phyloP scores from a whole-genome alignment of 345 rosid genomes.

The Rhizophora mangle region DNA sequence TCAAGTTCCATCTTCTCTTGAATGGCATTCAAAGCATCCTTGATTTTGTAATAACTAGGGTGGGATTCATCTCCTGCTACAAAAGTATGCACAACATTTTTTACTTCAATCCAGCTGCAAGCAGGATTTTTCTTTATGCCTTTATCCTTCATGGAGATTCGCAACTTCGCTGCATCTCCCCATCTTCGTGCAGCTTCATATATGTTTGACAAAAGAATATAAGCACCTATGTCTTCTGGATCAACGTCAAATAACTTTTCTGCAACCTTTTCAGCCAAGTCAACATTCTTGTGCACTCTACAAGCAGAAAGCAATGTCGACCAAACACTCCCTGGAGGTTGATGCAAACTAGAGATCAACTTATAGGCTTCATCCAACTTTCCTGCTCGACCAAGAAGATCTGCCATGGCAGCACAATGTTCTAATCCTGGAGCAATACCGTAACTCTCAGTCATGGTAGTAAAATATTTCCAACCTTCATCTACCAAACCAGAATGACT shows the following conservation, averaged over 20 bases:
- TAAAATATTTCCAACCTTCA: slow-evolving; percentile 59
- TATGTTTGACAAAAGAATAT: slow-evolving; percentile 67
- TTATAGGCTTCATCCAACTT: slow-evolving; percentile 74
- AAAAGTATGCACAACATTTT: slow-evolving; percentile 58
- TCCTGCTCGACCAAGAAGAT: slow-evolving; percentile 88
- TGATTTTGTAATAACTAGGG: slow-evolving; percentile 42
- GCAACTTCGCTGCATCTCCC: slow-evolving; percentile 55
- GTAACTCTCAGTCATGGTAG: slow-evolving; percentile 50
- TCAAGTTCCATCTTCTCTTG: slow-evolving; percentile 59
- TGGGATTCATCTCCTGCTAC: slow-evolving; percentile 73
- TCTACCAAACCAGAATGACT: slow-evolving; percentile 75
- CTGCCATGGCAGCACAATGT: slow-evolving; percentile 81
- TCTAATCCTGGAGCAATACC: slow-evolving; percentile 64
- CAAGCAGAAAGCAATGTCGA: slow-evolving; percentile 68
- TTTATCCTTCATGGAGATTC: slow-evolving; percentile 44
- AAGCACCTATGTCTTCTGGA: slow-evolving; percentile 68
- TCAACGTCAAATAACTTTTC: slow-evolving; percentile 51
- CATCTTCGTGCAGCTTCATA: slow-evolving; percentile 67
- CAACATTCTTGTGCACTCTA: slow-evolving; percentile 67
- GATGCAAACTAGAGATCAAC: slow-evolving; percentile 48
- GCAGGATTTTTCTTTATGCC: slow-evolving; percentile 71
- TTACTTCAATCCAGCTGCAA: slow-evolving; percentile 84
- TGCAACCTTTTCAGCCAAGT: slow-evolving; percentile 67
- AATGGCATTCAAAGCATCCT: slow-evolving; percentile 43
- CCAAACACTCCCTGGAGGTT: slow-evolving; percentile 66